Evolutionary conservation across 23 red algal genomes (phyloP).

Genomic region (Gracilaria caudata): DNA sequence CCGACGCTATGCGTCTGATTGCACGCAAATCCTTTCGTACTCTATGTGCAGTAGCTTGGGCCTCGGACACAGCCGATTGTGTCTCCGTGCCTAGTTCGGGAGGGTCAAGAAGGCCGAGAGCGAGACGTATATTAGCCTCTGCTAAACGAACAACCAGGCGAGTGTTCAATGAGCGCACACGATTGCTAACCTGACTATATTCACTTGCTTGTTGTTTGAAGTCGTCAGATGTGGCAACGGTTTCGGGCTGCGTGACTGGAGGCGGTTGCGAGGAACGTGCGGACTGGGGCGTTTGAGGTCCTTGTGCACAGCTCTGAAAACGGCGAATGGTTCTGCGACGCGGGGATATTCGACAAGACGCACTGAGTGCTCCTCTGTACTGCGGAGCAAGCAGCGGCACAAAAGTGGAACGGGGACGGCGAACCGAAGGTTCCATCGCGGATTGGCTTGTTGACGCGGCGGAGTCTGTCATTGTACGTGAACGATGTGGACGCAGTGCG

Average conservation of each 20-base stretch:
- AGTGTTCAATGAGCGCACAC: constrained; percentile 20
- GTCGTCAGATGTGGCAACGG: background rate
- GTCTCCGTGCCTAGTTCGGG: background rate
- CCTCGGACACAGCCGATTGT: background rate
- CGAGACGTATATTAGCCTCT: constrained; percentile 41
- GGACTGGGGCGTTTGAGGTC: background rate
- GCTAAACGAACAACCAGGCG: constrained; percentile 40
- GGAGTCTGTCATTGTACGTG: background rate
- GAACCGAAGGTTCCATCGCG: background rate
- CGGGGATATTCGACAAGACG: background rate
- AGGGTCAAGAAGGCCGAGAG: background rate
- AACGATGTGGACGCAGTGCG: background rate
- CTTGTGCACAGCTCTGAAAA: background rate
- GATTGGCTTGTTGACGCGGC: background rate
- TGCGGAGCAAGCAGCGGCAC: constrained; percentile 1
- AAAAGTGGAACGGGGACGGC: background rate
- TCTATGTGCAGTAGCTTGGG: constrained; percentile 5
- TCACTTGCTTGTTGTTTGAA: background rate
- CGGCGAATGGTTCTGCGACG: constrained; percentile 1
- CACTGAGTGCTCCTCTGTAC: no score
- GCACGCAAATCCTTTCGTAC: constrained; percentile 31
- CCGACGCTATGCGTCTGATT: constrained; percentile 8
- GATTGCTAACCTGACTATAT: background rate
- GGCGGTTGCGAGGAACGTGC: background rate
- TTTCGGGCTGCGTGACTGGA: background rate